phyloP scores from a whole-genome alignment of 176 grass and related monocot genomes.

The Triticum timopheevii region DNA sequence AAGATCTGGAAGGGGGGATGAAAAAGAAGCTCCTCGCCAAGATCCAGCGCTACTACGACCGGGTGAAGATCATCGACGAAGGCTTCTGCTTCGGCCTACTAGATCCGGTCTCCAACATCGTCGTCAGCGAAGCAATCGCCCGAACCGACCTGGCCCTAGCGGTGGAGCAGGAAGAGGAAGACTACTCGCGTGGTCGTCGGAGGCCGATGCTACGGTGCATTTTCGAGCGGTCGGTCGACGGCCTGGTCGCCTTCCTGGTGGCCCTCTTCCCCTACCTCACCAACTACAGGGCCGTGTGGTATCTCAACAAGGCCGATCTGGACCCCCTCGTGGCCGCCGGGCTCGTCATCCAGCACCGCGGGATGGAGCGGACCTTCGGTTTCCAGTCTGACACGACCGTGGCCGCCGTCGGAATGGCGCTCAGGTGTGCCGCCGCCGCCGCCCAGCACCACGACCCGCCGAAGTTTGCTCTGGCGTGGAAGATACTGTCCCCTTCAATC shows the following conservation, averaged over 20 bases:
- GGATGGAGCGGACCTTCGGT: background rate
- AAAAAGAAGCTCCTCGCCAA: too few relatives aligned
- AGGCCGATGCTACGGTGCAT: background rate
- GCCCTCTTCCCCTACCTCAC: conserved; percentile 29
- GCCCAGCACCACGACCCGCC: background rate
- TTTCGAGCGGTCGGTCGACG: background rate
- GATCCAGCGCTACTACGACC: too few relatives aligned
- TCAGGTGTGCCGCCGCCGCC: background rate
- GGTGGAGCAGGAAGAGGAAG: background rate
- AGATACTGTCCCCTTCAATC: background rate
- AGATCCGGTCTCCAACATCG: background rate
- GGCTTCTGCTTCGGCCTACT: too few relatives aligned
- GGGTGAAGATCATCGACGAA: too few relatives aligned
- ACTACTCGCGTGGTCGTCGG: background rate
- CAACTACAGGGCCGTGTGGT: background rate
- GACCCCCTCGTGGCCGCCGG: background rate
- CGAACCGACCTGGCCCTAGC: rapidly evolving
- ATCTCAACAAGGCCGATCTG: background rate
- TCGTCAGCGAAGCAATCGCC: background rate
- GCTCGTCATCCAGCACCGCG: background rate
- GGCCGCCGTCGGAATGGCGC: background rate
- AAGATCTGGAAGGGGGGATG: too few relatives aligned
- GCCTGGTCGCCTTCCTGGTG: conserved; percentile 11
- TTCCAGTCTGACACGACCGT: background rate
- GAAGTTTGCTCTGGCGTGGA: background rate